Evolutionary conservation across 176 grass and related monocot genomes (phyloP), one percentile per base, ranked within the genome.

Genomic region (Oryza meridionalis): DNA sequence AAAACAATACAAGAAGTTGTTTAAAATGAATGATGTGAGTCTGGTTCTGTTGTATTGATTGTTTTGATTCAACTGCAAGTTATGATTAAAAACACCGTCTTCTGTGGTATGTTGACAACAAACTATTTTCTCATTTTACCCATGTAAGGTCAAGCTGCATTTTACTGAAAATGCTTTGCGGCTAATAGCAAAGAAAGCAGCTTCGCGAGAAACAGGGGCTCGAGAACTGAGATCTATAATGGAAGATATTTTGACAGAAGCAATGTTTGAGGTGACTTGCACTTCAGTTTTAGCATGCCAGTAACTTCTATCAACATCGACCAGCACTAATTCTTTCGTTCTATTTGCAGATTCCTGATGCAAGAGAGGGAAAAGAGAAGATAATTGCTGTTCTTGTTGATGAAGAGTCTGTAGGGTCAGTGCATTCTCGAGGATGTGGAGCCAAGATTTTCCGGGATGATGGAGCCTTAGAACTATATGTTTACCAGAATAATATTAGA

Each of bases 11-110:
- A 91, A 76, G 43, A 89, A 89, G 84, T 74, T 94, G 81, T 94
- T 94, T 73, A 82, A 94, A 82, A 94, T 91, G 89, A 94, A 94
- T 69, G 45, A 87, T 87, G 92, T 94, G 22, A 91, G 92, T 81
- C 22, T 15, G 44, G 70, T 24, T 76, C 82, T 47, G 6, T 73
- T 86, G 2, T 6, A 21, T 66, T 19, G 2, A 19, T 33, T 9
- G 14, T 46, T 53, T 55, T 31, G 40, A 62, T 3, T 62, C 58
- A 3, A 74, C 7, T 74, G 68, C 77, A 81, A 67, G 33, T 65
- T 47, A 19, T 40, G 2, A 29, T 50, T 84, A 25, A 27, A 40
- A 42, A 49, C 19, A 5, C 4, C 5, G 61, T 70, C 16, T 24
- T 19, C 26, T 22, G 50, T 75, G 29, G 13, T 69, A 9, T 43